Base-by-base conservation (phyloP, 768 basidiomycete species). In the Russula earlei region DNA sequence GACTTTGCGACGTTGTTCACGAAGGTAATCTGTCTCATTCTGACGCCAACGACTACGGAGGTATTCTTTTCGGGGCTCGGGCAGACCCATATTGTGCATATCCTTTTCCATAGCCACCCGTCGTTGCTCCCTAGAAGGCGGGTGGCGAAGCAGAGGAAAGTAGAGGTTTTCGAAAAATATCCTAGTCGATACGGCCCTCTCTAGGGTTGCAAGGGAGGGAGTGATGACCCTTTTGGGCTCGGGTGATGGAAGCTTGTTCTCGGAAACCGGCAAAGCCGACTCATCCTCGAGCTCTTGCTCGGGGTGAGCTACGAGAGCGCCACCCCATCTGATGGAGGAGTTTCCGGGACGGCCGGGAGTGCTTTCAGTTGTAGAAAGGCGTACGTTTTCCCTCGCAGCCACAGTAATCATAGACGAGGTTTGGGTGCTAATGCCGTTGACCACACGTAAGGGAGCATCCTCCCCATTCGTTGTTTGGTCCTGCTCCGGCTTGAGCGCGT, bases 91-190 rank as follows among this genome's bases (percentile, higher is more conserved):
- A 57, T 77, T 74, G 25, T 73, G 73, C 84, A 92, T 88, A 65
- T 94, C 91, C 62, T 75, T 80, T 72, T 97, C 94, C 80, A 97
- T 88, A 24, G 90, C 86, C 27, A 84, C 69, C 62, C 84, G 77
- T 55, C 95, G 78, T 68, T 90, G 84, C 68, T 95, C 92, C 31
- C 95, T 81, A 56, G 87, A 87, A 47, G 89, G 82, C 29, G 86
- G 79, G 57, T 91, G 86, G 62, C 90, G 86, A 66, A 93, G 80
- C 52, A 93, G 77, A 29, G 82, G 84, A 71, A 88, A 94, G 70
- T 87, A 94, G 29, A 85, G 76, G 66, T 88, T 91, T 76, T 91
- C 90, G 71, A 98, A 96, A 77, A 84, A 96, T 72, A 97, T 90
- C 67, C 88, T 83, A 38, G 88, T 84, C 33, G 93, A 85, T 56